Evolutionary conservation across 108 stramenopile genomes (phyloP).

Genomic region (Pseudonitzschia pungens): DNA sequence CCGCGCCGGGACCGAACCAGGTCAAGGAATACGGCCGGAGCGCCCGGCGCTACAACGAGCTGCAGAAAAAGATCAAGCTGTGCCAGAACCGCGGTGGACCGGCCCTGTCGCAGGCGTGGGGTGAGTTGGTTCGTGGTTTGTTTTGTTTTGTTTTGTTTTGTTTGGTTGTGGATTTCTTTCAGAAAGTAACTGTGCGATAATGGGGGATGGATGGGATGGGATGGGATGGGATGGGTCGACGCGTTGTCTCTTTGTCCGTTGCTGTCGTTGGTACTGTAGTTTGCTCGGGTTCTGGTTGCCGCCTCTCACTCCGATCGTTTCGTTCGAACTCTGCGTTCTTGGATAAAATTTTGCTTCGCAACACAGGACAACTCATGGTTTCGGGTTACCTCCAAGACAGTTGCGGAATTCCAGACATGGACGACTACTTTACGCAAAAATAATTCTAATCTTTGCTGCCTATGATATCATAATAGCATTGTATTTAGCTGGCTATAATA

Average conservation of each 20-base stretch:
- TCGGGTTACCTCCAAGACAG: slow-evolving; percentile 82
- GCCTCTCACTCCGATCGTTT: too few species aligned
- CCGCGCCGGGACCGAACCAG: slow-evolving; percentile 73
- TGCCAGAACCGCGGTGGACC: slow-evolving; percentile 79
- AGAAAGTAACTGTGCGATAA: too few species aligned
- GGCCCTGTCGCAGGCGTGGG: slow-evolving; percentile 67
- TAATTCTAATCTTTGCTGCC: slow-evolving; percentile 10
- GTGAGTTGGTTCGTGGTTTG: not conserved
- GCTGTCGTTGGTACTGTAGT: not conserved
- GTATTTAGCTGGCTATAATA: too few species aligned
- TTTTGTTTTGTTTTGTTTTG: not conserved
- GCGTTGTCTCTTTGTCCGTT: not conserved
- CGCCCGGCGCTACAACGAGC: slow-evolving; percentile 64
- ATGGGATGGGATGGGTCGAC: not conserved
- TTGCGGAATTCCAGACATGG: slow-evolving; percentile 83
- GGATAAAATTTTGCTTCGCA: not conserved
- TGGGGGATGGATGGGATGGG: too few species aligned
- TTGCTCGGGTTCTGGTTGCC: too few species aligned
- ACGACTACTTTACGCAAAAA: slow-evolving; percentile 78
- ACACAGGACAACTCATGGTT: slow-evolving; percentile 62
- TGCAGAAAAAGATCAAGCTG: slow-evolving; percentile 80
- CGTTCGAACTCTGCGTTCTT: too few species aligned
- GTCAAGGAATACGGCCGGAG: slow-evolving; percentile 68
- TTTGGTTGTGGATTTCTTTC: not conserved
- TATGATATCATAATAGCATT: too few species aligned